Evolutionary conservation across 805 yeast genomes (phyloP), one percentile per base, ranked within the genome.

Genomic region (Jamesozyma jinghongensis): DNA sequence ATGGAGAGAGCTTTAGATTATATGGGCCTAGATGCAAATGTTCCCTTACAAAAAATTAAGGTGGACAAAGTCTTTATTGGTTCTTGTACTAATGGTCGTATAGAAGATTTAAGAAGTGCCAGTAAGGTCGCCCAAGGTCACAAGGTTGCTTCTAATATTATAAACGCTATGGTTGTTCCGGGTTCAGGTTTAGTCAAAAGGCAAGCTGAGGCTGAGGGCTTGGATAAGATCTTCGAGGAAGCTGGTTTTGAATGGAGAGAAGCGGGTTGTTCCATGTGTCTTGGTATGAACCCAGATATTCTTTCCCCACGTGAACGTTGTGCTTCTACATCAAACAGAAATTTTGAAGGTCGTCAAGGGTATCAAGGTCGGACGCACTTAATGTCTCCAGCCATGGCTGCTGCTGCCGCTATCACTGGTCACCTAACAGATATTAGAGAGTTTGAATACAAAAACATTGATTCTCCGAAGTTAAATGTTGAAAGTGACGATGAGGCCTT

Each of bases 321-420:
- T 71, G 98, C 98, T 7, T 88, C 97, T 12, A 92, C 98, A 16
- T 90, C 97, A 18, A 92, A 92, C 74, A 83, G 98, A 75, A 92
- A 92, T 70, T 92, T 92, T 61, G 97, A 90, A 66, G 98, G 98
- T 56, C 88, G 98, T 68, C 98, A 92, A 73, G 98, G 98, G 69
- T 95, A 96, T 39, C 69, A 68, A 45, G 86, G 96, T 14, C 79
- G 98, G 70, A 92, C 98, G 16, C 98, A 92, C 63, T 75, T 92
- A 61, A 86, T 90, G 95, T 85, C 96, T 12, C 98, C 98, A 31
- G 95, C 95, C 18, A 92, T 92, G 98, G 98, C 98, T 36, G 98
- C 98, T 26, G 97, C 97, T 17, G 97, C 98, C 16, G 96, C 88
- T 55, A 80, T 92, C 52, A 75, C 74, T 42, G 98, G 98, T 51